phyloP scores from a whole-genome alignment of 192 early-diverging fungal species.

The Coemansia sp. region DNA sequence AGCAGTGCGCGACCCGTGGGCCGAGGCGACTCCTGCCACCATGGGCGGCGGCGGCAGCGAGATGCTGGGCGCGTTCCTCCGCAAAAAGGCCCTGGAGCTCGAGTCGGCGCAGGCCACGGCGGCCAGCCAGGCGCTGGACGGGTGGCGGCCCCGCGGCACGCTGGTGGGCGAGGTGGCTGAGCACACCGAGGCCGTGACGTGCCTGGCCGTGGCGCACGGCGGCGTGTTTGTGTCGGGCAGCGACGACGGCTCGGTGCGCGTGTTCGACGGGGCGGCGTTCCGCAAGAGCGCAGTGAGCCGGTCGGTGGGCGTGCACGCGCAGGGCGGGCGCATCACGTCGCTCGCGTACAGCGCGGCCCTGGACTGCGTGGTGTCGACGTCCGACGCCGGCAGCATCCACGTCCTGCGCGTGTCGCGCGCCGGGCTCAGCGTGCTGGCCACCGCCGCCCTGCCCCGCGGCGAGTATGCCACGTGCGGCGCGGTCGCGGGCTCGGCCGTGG shows the following conservation, averaged over 20 bases:
- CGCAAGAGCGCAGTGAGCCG: slow-evolving; percentile 84
- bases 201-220: slow-evolving; percentile 68
- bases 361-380: slow-evolving; percentile 75
- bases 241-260: slow-evolving; percentile 76
- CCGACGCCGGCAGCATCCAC: slow-evolving; percentile 81
- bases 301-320: slow-evolving; percentile 66
- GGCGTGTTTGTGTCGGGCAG: slow-evolving; percentile 80
- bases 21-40: background rate
- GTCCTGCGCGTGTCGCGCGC: slow-evolving; percentile 58
- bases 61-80: slow-evolving; percentile 38
- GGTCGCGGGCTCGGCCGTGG: slow-evolving; percentile 16
- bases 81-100: slow-evolving; percentile 57
- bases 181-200: slow-evolving; percentile 76
- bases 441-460: slow-evolving; percentile 3
- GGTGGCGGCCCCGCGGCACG: slow-evolving; percentile 76
- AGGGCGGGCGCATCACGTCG: slow-evolving; percentile 71
- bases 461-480: slow-evolving; percentile 30
- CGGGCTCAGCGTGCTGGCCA: slow-evolving; percentile 18
- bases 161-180: slow-evolving; percentile 81
- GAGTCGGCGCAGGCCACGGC: slow-evolving; percentile 28
- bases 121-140: slow-evolving; percentile 35
- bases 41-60: background rate
- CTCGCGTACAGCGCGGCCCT: slow-evolving; percentile 77
- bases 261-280: slow-evolving; percentile 81
- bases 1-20: slow-evolving; percentile 33